A percentile compares a stretch with the other conserved stretches of the same genome.
Conservation (phyloP, 805 yeast species). For the Myxozyma nipponensis region DNA sequence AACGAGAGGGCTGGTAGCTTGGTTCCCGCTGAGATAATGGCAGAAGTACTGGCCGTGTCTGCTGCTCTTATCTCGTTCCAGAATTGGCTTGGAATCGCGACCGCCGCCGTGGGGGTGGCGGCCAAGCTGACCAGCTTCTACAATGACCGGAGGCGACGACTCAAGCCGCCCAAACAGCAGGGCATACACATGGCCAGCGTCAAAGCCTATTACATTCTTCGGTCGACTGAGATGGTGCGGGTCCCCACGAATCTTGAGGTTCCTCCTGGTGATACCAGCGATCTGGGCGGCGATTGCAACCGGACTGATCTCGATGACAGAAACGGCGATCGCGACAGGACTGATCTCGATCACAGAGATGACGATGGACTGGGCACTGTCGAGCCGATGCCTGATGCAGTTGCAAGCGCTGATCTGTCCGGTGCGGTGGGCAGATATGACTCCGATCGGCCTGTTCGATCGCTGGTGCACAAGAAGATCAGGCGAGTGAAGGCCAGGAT, state of each 20-base stretch:
- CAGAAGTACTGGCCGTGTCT: neutral
- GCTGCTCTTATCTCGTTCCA: neutral
- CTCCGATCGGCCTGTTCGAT: neutral
- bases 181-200: conserved; percentile 7
- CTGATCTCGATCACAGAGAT: neutral
- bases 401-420: neutral
- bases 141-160: conserved; percentile 2
- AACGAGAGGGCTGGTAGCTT: too few species aligned
- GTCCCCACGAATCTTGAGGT: conserved; percentile 18
- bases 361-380: neutral
- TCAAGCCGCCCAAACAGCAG: conserved; percentile 11
- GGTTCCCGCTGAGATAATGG: too few species aligned
- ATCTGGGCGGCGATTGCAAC: too few species aligned
- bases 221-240: conserved; percentile 14
- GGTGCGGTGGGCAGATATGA: neutral
- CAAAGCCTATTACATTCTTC: conserved; percentile 13
- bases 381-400: neutral
- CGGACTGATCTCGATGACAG: neutral
- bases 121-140: conserved; percentile 5
- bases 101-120: conserved; percentile 12
- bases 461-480: neutral
- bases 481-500: neutral
- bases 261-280: conserved; percentile 10
- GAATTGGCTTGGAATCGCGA: conserved; percentile 2
- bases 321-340: neutral